These are phyloP conservation scores for Neonectria neomacrospora DNA, from an alignment of 2,329 filamentous ascomycete species.

Conservation along the genomic window DNA sequence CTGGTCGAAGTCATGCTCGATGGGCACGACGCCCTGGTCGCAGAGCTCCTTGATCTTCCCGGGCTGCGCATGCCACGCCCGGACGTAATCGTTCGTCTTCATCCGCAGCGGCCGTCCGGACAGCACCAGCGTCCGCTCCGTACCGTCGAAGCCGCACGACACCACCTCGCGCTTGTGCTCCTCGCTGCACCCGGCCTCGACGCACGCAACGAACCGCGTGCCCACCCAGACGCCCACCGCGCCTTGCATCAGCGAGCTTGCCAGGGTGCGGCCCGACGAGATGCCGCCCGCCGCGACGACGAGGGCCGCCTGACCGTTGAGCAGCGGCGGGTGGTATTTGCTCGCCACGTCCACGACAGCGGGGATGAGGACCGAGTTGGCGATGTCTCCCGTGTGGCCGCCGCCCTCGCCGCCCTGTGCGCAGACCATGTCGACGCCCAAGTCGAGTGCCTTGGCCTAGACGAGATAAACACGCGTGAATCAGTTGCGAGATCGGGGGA, in stretches of 20 bases:
- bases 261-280: conserved; percentile 82
- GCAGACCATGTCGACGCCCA: conserved; percentile 90
- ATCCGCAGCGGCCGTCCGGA: conserved; percentile 84
- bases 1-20: conserved; percentile 84
- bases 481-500: conserved; percentile 19
- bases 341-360: conserved; percentile 86
- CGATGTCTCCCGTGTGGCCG: conserved; percentile 90
- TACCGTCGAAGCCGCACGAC: conserved; percentile 80
- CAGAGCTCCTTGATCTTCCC: conserved; percentile 81
- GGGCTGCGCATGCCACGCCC: conserved; percentile 81
- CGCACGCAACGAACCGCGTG: conserved; percentile 86
- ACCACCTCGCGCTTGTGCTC: conserved; percentile 89
- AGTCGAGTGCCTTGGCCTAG: conserved; percentile 77
- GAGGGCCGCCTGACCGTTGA: conserved; percentile 77
- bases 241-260: conserved; percentile 86
- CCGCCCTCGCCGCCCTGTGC: conserved; percentile 94
- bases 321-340: conserved; percentile 73
- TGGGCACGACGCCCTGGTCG: conserved; percentile 79
- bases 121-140: conserved; percentile 83
- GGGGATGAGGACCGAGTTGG: conserved; percentile 87
- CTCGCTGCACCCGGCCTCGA: conserved; percentile 82
- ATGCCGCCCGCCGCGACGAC: conserved; percentile 93
- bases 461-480: background rate
- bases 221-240: conserved; percentile 94
- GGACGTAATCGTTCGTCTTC: conserved; percentile 85